phyloP scores from a whole-genome alignment of 2,329 filamentous ascomycete species.

The Epichloe glyceriae region DNA sequence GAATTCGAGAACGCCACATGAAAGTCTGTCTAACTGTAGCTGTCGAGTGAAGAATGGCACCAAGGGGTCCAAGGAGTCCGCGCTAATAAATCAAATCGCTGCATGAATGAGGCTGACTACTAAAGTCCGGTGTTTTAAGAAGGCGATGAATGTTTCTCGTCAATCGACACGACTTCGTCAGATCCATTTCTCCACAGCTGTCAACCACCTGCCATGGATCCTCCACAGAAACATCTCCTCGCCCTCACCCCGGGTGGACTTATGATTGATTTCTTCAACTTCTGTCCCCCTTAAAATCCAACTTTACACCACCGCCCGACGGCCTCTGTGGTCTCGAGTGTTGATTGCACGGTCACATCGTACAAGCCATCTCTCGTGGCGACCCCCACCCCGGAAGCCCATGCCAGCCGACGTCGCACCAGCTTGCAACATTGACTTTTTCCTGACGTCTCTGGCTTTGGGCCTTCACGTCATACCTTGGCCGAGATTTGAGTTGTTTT shows the following conservation, averaged over 20 bases:
- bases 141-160: no score
- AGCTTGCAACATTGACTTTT: background rate
- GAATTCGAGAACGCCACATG: no score
- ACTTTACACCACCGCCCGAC: background rate
- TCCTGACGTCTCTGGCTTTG: background rate
- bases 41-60: no score
- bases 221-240: background rate
- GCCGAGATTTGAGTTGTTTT: no score
- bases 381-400: background rate
- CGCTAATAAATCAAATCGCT: no score
- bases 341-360: background rate
- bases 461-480: no score
- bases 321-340: background rate
- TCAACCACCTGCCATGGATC: background rate
- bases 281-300: no score
- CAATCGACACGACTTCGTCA: background rate
- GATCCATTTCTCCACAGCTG: background rate
- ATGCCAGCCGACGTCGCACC: background rate
- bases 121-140: no score
- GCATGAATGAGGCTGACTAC: no score
- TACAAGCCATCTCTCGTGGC: background rate
- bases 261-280: no score
- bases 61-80: no score
- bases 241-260: background rate
- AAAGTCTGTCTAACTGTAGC: no score